Base-by-base conservation (phyloP, 176 grass and related monocot genomes). In the Aegilops sharonensis region DNA sequence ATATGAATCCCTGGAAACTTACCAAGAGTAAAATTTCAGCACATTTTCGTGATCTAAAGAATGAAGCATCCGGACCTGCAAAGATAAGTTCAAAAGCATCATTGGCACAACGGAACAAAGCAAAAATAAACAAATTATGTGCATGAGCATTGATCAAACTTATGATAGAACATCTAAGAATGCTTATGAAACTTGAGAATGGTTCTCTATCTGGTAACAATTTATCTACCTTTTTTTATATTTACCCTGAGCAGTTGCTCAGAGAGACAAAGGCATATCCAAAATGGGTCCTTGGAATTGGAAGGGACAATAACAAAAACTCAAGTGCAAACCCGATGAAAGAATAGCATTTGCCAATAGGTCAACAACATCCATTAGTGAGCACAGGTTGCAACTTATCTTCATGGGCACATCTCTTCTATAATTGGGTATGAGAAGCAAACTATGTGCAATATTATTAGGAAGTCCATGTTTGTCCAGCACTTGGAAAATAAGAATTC, bases 11-110 rank as follows among this genome's bases (percentile, higher is more conserved):
- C 17, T 39, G 45, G 67, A 80, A 67, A 61, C 86, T 89, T 92
- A 98, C 96, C 96, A 98, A 68, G 86, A 91, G 78, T 69, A 92
- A 78, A 98, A 98, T 72, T 91, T 95, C 57, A 98, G 93, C 82
- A 95, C 81, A 91, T 98, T 95, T 64, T 79, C 74, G 88, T 98
- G 91, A 85, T 94, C 89, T 68, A 98, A 69, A 60, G 92, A 94
- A 89, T 98, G 86, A 87, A 98, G 86, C 90, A 98, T 95, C 64
- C 92, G 92, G 24, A 98, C 96, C 96, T 98, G 81, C 68, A 73
- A 81, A 85, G 18, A 64, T 75, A 75, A 75, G 86, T 63, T 74
- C 36, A 82, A 86, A 87, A 83, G 30, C 14, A 84, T 36, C 32
- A 71, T 76, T 62, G 45, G 48, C 29, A 86, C 8, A 65, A 64